phyloP scores from a whole-genome alignment of 2,329 filamentous ascomycete genomes.

The Neofusicoccum sp. region DNA sequence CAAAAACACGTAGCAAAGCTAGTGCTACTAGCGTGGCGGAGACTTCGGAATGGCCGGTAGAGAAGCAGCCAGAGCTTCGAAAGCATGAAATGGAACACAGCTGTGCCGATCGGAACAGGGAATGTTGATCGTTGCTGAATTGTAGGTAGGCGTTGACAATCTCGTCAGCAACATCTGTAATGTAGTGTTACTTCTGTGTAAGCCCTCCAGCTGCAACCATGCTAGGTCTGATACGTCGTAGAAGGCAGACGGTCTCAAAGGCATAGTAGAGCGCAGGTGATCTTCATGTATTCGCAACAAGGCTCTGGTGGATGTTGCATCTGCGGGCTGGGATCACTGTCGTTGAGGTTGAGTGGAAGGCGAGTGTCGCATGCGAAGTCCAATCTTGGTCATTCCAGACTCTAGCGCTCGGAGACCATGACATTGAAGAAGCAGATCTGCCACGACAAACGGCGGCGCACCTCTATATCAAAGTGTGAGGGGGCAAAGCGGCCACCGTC shows the following conservation, averaged over 20 bases:
- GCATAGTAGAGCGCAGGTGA: no score
- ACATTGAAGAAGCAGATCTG: neutral
- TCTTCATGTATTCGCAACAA: no score
- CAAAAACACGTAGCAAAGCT: neutral
- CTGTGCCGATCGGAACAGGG: neutral
- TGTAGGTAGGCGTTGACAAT: no score
- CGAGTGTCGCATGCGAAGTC: neutral
- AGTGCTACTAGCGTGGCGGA: neutral
- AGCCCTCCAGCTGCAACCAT: no score
- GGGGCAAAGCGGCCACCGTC: conserved; percentile 38
- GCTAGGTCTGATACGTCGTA: no score
- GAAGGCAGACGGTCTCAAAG: neutral
- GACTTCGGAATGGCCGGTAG: neutral
- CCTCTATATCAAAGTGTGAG: conserved; percentile 33
- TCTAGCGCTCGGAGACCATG: neutral
- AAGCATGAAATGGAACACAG: neutral
- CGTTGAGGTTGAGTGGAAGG: neutral
- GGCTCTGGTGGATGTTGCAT: neutral
- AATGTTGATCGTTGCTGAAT: no score
- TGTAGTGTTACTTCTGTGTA: no score
- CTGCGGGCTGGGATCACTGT: neutral
- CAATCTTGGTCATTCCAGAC: neutral
- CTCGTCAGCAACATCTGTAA: no score
- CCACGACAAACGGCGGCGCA: conserved; percentile 41
- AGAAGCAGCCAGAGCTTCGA: neutral